These are phyloP conservation scores for Rhodotorula babjevae DNA, from an alignment of 768 basidiomycete genomes.

Conservation along the genomic window DNA sequence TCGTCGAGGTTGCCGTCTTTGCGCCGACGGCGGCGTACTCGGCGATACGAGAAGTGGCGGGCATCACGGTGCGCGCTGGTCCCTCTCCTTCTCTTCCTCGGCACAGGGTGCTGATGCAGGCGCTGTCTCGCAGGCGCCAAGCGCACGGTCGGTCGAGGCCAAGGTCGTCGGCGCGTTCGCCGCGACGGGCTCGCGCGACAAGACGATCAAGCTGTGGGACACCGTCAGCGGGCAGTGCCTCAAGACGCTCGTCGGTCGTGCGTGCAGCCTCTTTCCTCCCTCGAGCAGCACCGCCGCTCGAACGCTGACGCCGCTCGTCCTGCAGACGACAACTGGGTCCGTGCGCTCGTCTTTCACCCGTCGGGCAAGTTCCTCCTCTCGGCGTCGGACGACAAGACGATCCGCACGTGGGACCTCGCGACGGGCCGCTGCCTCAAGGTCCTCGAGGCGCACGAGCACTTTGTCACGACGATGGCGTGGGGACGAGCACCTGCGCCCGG, in stretches of 20 bases:
- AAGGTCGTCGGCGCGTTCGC: constrained; percentile 56
- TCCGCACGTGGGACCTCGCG: constrained; percentile 81
- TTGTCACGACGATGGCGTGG: constrained; percentile 45
- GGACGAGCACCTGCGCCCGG: constrained; percentile 30
- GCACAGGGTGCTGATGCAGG: no score
- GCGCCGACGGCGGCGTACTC: constrained; percentile 70
- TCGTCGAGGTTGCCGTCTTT: constrained; percentile 74
- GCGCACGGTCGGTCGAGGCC: constrained; percentile 53
- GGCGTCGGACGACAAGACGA: constrained; percentile 84
- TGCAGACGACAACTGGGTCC: constrained; percentile 77
- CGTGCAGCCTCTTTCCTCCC: no score
- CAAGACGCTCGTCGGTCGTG: constrained; percentile 60
- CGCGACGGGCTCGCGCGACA: constrained; percentile 82
- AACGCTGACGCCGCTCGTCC: no score
- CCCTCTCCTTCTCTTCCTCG: background rate
- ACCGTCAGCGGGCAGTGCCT: constrained; percentile 72
- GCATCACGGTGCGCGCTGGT: constrained; percentile 53
- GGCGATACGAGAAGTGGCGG: constrained; percentile 71
- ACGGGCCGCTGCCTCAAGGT: constrained; percentile 81
- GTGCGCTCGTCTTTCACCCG: constrained; percentile 82
- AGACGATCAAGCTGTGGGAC: constrained; percentile 89
- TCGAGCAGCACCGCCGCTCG: no score
- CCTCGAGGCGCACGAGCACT: constrained; percentile 75
- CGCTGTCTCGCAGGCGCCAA: constrained; percentile 46
- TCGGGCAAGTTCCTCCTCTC: constrained; percentile 84